A percentile compares a stretch with the other conserved stretches of the same genome.
Evolutionary conservation across 768 basidiomycete genomes (phyloP).

Genomic region (Sarcomyxa edulis): DNA sequence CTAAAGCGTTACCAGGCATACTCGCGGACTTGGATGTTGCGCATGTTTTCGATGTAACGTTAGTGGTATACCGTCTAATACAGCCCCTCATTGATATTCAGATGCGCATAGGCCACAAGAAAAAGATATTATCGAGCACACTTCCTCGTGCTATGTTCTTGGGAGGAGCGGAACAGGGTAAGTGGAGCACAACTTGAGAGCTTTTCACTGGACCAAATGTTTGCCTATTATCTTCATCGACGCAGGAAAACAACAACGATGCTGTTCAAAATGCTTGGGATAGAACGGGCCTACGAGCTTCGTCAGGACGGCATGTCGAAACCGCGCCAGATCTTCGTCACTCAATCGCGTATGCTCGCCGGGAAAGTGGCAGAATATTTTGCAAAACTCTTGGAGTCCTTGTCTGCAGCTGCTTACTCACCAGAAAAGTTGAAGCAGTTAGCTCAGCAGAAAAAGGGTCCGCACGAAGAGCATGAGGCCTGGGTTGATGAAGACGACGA

Average conservation of each 20-base stretch:
- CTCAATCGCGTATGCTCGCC: slow-evolving; percentile 61
- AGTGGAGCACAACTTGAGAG: slow-evolving; percentile 8
- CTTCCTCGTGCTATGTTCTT: slow-evolving; percentile 57
- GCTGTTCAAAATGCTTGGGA: slow-evolving; percentile 69
- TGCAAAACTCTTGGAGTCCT: slow-evolving; percentile 39
- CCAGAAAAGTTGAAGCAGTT: slow-evolving; percentile 31
- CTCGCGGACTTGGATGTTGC: slow-evolving; percentile 44
- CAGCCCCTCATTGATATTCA: neutral
- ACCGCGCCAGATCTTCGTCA: slow-evolving; percentile 69
- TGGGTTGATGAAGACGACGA: slow-evolving; percentile 40
- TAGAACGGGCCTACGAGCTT: slow-evolving; percentile 50
- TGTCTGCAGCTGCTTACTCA: slow-evolving; percentile 28
- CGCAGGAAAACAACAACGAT: slow-evolving; percentile 76
- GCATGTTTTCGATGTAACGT: slow-evolving; percentile 41
- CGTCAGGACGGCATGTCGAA: slow-evolving; percentile 29
- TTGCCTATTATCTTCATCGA: neutral
- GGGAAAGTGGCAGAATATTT: slow-evolving; percentile 71
- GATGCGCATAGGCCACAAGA: slow-evolving; percentile 33
- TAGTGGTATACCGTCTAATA: slow-evolving; percentile 9
- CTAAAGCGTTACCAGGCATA: slow-evolving; percentile 30
- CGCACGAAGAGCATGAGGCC: slow-evolving; percentile 13
- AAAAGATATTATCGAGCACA: slow-evolving; percentile 53
- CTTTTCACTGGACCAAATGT: too few relatives aligned
- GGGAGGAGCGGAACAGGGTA: slow-evolving; percentile 76
- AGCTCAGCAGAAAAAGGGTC: slow-evolving; percentile 11